Evolutionary conservation across 2,329 filamentous ascomycete species (phyloP).

Genomic region (Chaetomiaceae sp.): DNA sequence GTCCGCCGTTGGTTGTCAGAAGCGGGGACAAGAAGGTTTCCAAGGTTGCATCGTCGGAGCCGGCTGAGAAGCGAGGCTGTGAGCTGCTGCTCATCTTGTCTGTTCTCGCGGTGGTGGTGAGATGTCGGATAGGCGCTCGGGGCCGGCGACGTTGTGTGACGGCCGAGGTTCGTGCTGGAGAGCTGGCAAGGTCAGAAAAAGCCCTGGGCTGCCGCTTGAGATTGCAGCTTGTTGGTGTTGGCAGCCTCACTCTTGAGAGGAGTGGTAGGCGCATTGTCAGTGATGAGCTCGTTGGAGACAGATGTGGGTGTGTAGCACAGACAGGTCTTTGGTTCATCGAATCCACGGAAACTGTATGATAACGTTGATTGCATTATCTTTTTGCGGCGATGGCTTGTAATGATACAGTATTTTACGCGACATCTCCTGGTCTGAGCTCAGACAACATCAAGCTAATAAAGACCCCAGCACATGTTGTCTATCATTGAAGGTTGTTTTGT

Average conservation of each 20-base stretch:
- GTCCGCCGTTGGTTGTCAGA: conserved; percentile 33
- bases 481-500: too few relatives aligned
- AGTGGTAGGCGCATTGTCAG: conserved; percentile 5
- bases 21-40: conserved; percentile 35
- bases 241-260: background rate
- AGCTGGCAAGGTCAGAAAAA: background rate
- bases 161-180: background rate
- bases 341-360: too few relatives aligned
- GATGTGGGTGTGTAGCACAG: too few relatives aligned
- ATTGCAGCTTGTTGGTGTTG: background rate
- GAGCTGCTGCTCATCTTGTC: background rate
- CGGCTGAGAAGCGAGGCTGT: conserved; percentile 39
- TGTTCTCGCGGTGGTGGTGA: background rate
- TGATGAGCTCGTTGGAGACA: background rate
- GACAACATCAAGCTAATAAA: too few relatives aligned
- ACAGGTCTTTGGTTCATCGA: too few relatives aligned
- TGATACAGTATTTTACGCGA: too few relatives aligned
- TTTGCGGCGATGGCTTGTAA: too few relatives aligned
- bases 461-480: too few relatives aligned
- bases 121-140: background rate
- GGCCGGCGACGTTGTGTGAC: background rate
- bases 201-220: background rate
- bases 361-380: too few relatives aligned
- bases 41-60: conserved; percentile 40
- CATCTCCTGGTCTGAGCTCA: too few relatives aligned